A percentile compares a stretch with the other conserved stretches of the same genome.
These are phyloP conservation scores for Alternaria arborescens DNA, from an alignment of 2,329 filamentous ascomycete genomes.

Conservation along the genomic window DNA sequence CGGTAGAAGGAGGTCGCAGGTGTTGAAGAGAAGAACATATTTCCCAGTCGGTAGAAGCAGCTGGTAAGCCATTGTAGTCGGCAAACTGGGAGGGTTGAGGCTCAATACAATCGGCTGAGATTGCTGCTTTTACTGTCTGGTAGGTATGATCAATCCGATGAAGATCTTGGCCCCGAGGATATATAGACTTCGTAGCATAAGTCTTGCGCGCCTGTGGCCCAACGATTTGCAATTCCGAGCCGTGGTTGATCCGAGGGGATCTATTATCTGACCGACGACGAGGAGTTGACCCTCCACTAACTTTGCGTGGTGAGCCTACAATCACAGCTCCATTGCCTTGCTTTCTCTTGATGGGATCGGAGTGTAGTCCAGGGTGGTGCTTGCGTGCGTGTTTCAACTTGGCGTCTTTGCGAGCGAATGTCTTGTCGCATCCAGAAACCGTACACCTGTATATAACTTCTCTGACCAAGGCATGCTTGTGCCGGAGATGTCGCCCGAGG, in stretches of 20 bases:
- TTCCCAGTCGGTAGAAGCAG: background rate
- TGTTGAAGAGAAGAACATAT: background rate
- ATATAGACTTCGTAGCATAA: background rate
- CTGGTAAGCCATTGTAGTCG: background rate
- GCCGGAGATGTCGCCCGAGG: slow-evolving; percentile 15
- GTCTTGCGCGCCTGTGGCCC: background rate
- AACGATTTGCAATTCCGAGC: background rate
- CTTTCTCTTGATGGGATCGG: slow-evolving; percentile 4
- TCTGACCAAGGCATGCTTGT: slow-evolving; percentile 11
- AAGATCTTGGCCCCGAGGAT: background rate
- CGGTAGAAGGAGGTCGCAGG: background rate
- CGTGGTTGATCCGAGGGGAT: background rate
- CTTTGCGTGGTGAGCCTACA: background rate
- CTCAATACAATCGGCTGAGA: background rate
- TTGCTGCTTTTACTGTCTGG: background rate
- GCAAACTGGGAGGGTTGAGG: background rate
- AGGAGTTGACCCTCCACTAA: background rate
- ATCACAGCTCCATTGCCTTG: background rate
- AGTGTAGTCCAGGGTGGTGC: slow-evolving; percentile 14
- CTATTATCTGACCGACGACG: background rate
- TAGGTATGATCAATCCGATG: background rate
- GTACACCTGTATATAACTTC: slow-evolving; percentile 7
- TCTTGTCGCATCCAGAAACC: slow-evolving; percentile 8
- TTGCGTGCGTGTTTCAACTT: slow-evolving; percentile 20
- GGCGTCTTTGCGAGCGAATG: slow-evolving; percentile 20